These are phyloP conservation scores for Davidsoniella neocaledoniae DNA, from an alignment of 2,329 filamentous ascomycete genomes.

Conservation along the genomic window DNA sequence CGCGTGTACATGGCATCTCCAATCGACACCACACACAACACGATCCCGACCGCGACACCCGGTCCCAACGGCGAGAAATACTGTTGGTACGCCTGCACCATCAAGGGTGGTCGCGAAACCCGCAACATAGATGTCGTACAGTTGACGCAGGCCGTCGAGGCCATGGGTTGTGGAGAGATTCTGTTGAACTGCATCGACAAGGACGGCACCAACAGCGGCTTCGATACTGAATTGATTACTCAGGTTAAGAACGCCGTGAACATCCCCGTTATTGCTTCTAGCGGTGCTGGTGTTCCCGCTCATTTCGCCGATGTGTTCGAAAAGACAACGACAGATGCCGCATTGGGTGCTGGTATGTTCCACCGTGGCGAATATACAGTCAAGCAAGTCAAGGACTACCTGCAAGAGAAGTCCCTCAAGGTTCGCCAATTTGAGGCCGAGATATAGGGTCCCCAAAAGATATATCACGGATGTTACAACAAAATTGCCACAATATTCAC, in stretches of 20 bases:
- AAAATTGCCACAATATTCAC: background rate
- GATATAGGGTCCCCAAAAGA: slow-evolving; percentile 16
- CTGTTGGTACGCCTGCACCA: slow-evolving; percentile 97
- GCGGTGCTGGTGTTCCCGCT: slow-evolving; percentile 69
- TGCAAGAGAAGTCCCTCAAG: slow-evolving; percentile 53
- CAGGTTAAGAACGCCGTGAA: slow-evolving; percentile 75
- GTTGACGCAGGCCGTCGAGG: slow-evolving; percentile 75
- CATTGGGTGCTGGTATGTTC: slow-evolving; percentile 93
- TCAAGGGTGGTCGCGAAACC: slow-evolving; percentile 89
- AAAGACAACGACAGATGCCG: slow-evolving; percentile 75
- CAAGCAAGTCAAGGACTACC: slow-evolving; percentile 74
- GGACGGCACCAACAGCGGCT: slow-evolving; percentile 86
- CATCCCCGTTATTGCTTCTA: slow-evolving; percentile 91
- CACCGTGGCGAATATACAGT: slow-evolving; percentile 92
- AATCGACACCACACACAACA: slow-evolving; percentile 55
- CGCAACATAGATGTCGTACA: slow-evolving; percentile 85
- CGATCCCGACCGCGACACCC: slow-evolving; percentile 49
- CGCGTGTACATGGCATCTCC: slow-evolving; percentile 66
- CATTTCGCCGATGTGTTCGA: slow-evolving; percentile 89
- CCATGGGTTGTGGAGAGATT: slow-evolving; percentile 89
- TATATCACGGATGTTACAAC: background rate
- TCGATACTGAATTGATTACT: slow-evolving; percentile 78
- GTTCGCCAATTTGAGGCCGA: slow-evolving; percentile 63
- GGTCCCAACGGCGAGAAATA: slow-evolving; percentile 62
- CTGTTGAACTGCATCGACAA: slow-evolving; percentile 95